A percentile compares a stretch with the other conserved stretches of the same genome.
These are phyloP conservation scores for Dictyostelium firmibasis DNA, from an alignment of 78 protist genomes.

Conservation along the genomic window DNA sequence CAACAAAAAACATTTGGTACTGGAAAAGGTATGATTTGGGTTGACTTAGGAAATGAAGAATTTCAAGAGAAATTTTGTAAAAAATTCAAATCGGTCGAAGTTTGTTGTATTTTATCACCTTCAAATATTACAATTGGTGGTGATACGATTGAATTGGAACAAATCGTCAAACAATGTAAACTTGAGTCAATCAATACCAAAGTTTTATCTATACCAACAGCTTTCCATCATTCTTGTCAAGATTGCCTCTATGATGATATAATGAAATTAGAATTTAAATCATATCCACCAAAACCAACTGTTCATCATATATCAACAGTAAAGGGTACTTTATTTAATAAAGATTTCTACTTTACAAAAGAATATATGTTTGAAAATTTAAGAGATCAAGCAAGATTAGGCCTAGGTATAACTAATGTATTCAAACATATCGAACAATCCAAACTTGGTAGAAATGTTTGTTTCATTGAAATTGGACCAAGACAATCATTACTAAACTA, in stretches of 20 bases:
- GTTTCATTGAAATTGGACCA: conserved; percentile 15
- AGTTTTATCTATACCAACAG: neutral
- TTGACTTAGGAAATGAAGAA: neutral
- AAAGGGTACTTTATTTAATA: neutral
- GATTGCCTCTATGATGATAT: neutral
- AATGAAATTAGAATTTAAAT: neutral
- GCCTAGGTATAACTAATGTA: neutral
- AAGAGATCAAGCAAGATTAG: conserved; percentile 17
- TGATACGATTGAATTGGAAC: neutral
- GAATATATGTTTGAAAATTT: conserved; percentile 14
- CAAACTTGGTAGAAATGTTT: neutral
- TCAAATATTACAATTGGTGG: neutral
- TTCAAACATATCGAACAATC: neutral
- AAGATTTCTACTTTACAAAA: neutral
- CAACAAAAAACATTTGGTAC: conserved; percentile 19
- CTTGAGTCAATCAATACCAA: neutral
- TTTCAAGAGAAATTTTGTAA: neutral
- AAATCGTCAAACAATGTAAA: neutral
- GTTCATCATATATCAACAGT: neutral
- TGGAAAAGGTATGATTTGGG: neutral
- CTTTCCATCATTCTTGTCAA: conserved; percentile 16
- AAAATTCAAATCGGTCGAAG: neutral
- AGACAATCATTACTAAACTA: neutral
- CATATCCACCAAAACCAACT: neutral
- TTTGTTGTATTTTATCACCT: neutral